These are phyloP conservation scores for Kwoniella europaea DNA, from an alignment of 768 basidiomycete genomes.

Conservation along the genomic window DNA sequence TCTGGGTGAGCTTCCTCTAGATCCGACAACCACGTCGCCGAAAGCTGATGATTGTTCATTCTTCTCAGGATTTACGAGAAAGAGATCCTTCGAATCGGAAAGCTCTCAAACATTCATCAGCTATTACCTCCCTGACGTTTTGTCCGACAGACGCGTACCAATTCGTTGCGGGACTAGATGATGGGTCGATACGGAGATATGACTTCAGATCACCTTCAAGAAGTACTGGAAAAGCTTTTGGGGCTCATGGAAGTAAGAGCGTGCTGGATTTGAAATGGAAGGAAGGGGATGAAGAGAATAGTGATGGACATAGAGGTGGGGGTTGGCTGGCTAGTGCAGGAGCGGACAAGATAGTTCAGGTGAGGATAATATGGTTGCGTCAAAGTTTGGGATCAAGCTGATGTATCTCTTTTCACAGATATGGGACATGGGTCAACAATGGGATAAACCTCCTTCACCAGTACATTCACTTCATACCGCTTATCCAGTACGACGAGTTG, in stretches of 20 bases:
- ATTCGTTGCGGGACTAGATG: conserved; percentile 50
- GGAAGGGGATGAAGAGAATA: conserved; percentile 26
- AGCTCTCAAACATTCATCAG: conserved; percentile 43
- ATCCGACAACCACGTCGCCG: not conserved
- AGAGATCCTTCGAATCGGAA: conserved; percentile 40
- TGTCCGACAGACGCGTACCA: conserved; percentile 46
- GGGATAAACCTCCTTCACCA: conserved; percentile 46
- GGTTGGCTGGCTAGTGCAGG: conserved; percentile 58
- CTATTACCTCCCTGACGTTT: conserved; percentile 50
- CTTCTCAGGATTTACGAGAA: conserved; percentile 49
- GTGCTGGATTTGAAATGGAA: conserved; percentile 57
- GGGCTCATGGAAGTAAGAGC: conserved; percentile 53
- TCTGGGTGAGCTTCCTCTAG: conserved; percentile 48
- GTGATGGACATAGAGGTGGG: conserved; percentile 22
- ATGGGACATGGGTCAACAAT: conserved; percentile 54
- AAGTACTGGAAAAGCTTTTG: conserved; percentile 43
- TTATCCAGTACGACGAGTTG: conserved; percentile 47
- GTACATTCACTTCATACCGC: conserved; percentile 49
- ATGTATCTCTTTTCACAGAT: conserved; percentile 34
- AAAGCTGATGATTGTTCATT: not conserved
- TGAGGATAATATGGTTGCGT: conserved; percentile 18
- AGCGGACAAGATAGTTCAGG: conserved; percentile 53
- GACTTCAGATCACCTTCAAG: conserved; percentile 44
- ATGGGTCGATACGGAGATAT: conserved; percentile 53
- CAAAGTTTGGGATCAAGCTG: not conserved